Percentiles rank a stretch among this genome's conserved stretches.
These are phyloP conservation scores for Ascochyta clinopodiicola DNA, from an alignment of 2,329 filamentous ascomycete genomes.

Conservation along the genomic window DNA sequence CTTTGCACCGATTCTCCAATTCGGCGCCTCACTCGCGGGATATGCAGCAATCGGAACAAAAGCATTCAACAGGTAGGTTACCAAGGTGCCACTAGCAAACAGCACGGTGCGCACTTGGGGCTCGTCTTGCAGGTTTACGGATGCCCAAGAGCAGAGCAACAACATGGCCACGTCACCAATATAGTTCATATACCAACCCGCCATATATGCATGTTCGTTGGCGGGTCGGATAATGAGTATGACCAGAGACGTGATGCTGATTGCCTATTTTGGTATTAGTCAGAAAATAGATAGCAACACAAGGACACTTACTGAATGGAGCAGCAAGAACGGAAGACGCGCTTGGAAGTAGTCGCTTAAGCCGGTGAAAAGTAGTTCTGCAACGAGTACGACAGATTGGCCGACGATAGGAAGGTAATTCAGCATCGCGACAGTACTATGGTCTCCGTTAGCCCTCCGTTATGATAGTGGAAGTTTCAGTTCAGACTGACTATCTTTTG, in stretches of 20 bases:
- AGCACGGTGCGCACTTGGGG: constrained; percentile 16
- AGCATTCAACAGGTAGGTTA: constrained; percentile 9
- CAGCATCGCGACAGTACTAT: constrained; percentile 17
- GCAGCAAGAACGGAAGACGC: constrained; percentile 12
- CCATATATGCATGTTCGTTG: constrained; percentile 18
- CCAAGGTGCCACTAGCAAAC: constrained; percentile 10
- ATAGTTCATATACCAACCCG: constrained; percentile 17
- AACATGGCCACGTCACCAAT: constrained; percentile 10
- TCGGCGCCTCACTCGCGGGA: constrained; percentile 13
- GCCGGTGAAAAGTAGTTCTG: constrained; percentile 14
- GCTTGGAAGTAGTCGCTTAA: constrained; percentile 13
- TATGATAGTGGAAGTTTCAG: background rate
- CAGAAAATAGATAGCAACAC: background rate
- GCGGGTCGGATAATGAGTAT: constrained; percentile 8
- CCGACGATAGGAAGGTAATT: constrained; percentile 18
- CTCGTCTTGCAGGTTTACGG: constrained; percentile 12
- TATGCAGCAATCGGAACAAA: constrained; percentile 17
- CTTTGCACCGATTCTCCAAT: constrained; percentile 17
- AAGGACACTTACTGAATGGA: constrained; percentile 5
- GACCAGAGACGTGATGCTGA: background rate
- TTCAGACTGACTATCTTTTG: background rate
- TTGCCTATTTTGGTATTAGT: background rate
- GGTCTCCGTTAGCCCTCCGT: background rate
- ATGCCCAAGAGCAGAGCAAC: constrained; percentile 15
- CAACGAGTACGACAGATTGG: constrained; percentile 14